Evolutionary conservation across 495 filamentous ascomycete genomes (phyloP), one percentile per base, ranked within the genome.

Genomic region (Penicillium angulare): DNA sequence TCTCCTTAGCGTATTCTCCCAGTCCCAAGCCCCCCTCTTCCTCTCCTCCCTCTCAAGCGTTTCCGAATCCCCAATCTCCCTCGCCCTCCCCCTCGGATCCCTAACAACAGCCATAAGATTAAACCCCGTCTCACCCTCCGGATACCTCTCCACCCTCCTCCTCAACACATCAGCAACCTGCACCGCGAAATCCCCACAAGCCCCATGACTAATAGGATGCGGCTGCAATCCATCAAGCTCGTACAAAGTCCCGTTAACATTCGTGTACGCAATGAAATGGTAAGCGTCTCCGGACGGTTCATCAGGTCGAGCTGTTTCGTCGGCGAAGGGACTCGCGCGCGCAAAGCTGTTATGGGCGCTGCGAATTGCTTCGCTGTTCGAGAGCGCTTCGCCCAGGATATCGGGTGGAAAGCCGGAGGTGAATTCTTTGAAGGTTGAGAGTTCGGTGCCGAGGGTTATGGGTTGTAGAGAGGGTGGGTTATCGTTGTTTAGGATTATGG

Each of bases 201-300:
- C 43, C 16, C 93, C 95, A 71, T 99, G 93, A 33, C 79, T 83
- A 50, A 97, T 96, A 18, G 93, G 93, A 43, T 88, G 84, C 1
- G 91, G 90, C 71, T 96, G 91, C 46, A 99, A 73, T 24, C 93
- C 93, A 68, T 99, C 93, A 42, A 99, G 78, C 71, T 99, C 93
- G 76, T 96, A 99, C 44, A 99, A 77, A 2, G 69, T 79, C 45
- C 84, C 84, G 65, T 87, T 79, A 33, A 96, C 77, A 24, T 86
- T 77, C 38, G 89, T 92, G 67, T 99, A 99, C 16, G 92, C 93
- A 61, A 97, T 89, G 72, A 99, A 99, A 68, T 99, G 95, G 69
- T 93, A 99, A 15, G 92, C 88, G 60, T 99, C 93, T 21, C 68
- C 73, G 33, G 78, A 79, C 45, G 80, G 76, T 6, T 81, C 76